A percentile compares a stretch with the other conserved stretches of the same genome.
Conservation (phyloP, 2,329 filamentous ascomycete genomes). For the Monosporascus sp. region DNA sequence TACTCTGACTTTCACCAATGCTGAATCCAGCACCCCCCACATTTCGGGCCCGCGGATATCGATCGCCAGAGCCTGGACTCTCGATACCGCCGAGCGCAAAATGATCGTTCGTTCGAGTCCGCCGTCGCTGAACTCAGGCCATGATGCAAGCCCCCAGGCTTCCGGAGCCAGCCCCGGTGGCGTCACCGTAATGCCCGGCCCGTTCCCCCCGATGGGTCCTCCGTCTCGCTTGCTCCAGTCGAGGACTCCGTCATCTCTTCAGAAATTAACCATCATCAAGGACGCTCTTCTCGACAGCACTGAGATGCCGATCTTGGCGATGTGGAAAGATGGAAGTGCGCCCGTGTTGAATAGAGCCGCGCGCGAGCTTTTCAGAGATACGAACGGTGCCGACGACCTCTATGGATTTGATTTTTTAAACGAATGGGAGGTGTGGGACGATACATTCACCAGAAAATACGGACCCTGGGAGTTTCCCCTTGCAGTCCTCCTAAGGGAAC, state of each 20-base stretch:
- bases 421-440: constrained; percentile 58
- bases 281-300: constrained; percentile 73
- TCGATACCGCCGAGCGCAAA: constrained; percentile 43
- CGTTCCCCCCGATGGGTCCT: constrained; percentile 63
- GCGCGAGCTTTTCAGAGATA: constrained; percentile 42
- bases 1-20: constrained; percentile 68
- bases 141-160: constrained; percentile 41
- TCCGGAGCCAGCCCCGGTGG: constrained; percentile 45
- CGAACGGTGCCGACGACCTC: constrained; percentile 33
- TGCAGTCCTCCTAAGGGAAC: constrained; percentile 55
- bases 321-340: constrained; percentile 76
- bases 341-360: constrained; percentile 68
- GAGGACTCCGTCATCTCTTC: constrained; percentile 58
- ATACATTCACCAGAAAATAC: constrained; percentile 58
- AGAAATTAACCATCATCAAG: constrained; percentile 71
- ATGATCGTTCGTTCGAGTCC: constrained; percentile 40
- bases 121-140: constrained; percentile 42
- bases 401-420: constrained; percentile 53
- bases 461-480: constrained; percentile 61
- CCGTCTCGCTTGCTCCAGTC: constrained; percentile 51
- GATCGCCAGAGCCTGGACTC: constrained; percentile 32
- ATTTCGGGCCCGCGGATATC: constrained; percentile 31
- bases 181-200: constrained; percentile 48
- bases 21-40: constrained; percentile 34
- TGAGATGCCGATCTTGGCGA: constrained; percentile 67